Percentiles rank a stretch among this genome's conserved stretches.
Evolutionary conservation across 169 alveolate species (phyloP).

Genomic region (Babesia ovis): DNA sequence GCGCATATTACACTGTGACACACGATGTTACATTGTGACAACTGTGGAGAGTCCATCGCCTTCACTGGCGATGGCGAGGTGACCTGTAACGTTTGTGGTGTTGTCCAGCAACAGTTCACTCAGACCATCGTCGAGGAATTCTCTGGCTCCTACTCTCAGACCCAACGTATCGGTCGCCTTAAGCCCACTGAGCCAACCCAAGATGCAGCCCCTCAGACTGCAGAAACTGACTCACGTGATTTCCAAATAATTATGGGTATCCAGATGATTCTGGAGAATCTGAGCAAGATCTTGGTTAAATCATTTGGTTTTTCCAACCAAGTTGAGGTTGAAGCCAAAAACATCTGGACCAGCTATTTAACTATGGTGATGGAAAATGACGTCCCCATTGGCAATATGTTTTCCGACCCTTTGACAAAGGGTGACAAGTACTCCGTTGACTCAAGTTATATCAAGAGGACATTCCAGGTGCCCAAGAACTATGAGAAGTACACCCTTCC

Average conservation of each 20-base stretch:
- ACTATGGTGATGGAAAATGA: conserved; percentile 32
- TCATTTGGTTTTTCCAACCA: conserved; percentile 35
- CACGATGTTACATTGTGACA: conserved; percentile 42
- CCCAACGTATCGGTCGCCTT: conserved; percentile 39
- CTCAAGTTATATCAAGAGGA: conserved; percentile 11
- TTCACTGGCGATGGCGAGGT: conserved; percentile 20
- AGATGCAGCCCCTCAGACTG: background rate
- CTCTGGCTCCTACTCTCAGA: conserved; percentile 41
- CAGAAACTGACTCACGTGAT: conserved; percentile 8
- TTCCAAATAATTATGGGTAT: conserved; percentile 38
- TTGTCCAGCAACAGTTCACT: conserved; percentile 40
- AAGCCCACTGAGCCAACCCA: background rate
- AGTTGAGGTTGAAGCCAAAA: conserved; percentile 54
- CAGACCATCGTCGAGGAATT: conserved; percentile 50
- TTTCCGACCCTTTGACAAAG: conserved; percentile 37
- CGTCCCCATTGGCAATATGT: conserved; percentile 39
- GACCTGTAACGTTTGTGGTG: conserved; percentile 61
- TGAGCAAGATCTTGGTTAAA: conserved; percentile 43
- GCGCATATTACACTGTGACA: no score
- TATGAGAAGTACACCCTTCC: conserved; percentile 11
- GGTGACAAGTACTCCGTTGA: conserved; percentile 32
- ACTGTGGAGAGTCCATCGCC: conserved; percentile 44
- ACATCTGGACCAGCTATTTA: conserved; percentile 38
- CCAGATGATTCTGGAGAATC: conserved; percentile 42
- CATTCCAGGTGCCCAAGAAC: conserved; percentile 37